Conservation (phyloP, 2,329 filamentous ascomycete genomes). For the Pyrenochaeta sp. region DNA sequence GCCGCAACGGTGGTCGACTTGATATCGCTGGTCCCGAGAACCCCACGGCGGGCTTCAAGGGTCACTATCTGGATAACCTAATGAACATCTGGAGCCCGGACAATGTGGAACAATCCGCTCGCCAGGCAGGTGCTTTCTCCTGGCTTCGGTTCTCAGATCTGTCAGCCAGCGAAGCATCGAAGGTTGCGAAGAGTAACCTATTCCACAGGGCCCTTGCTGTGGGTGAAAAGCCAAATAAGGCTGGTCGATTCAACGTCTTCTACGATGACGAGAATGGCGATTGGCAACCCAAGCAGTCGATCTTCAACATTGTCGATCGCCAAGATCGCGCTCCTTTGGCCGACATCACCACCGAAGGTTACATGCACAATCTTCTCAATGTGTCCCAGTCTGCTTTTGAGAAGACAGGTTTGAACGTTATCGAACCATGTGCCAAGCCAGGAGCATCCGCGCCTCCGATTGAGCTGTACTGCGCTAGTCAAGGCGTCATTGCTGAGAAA, state of each 20-base stretch:
- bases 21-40: conserved; percentile 78
- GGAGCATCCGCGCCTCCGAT: conserved; percentile 85
- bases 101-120: conserved; percentile 72
- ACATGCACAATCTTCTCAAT: conserved; percentile 79
- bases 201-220: conserved; percentile 77
- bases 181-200: conserved; percentile 72
- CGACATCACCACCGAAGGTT: conserved; percentile 75
- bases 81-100: conserved; percentile 92
- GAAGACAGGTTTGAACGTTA: conserved; percentile 74
- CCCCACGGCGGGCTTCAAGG: conserved; percentile 77
- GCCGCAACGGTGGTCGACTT: conserved; percentile 79
- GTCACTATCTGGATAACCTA: conserved; percentile 77
- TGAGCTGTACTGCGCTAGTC: conserved; percentile 77
- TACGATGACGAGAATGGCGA: conserved; percentile 72
- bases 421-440: conserved; percentile 85
- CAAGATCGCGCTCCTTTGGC: conserved; percentile 72
- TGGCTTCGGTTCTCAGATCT: conserved; percentile 88
- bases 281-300: conserved; percentile 75
- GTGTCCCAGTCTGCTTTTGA: conserved; percentile 73
- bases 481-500: conserved; percentile 69
- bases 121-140: conserved; percentile 75
- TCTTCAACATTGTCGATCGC: conserved; percentile 81
- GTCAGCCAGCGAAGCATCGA: conserved; percentile 76
- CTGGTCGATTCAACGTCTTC: conserved; percentile 71
- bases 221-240: conserved; percentile 60